Conservation (phyloP, 345 rosid genomes). For the Eucalyptus grandis region DNA sequence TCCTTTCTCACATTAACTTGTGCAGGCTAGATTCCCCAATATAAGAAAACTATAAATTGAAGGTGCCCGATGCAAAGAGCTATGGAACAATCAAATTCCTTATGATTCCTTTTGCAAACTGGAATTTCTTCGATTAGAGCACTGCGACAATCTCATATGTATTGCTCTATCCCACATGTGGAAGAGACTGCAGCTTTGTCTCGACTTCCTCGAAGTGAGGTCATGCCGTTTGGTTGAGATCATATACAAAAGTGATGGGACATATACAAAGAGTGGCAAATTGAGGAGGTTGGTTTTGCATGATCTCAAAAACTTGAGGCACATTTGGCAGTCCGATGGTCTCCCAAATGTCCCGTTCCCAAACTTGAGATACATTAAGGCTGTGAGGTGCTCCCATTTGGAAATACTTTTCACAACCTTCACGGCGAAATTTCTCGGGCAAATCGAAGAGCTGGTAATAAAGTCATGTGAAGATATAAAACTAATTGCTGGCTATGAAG, state of each 20-base stretch:
- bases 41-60: rapidly evolving
- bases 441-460: too few relatives aligned
- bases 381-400: too few relatives aligned
- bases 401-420: too few relatives aligned
- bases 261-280: rapidly evolving
- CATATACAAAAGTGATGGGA: background rate
- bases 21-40: background rate
- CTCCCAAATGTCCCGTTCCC: too few relatives aligned
- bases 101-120: too few relatives aligned
- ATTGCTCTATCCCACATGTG: background rate
- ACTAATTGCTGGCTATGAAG: too few relatives aligned
- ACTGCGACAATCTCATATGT: too few relatives aligned
- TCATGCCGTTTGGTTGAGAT: background rate
- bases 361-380: too few relatives aligned
- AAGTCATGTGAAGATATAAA: too few relatives aligned
- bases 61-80: rapidly evolving
- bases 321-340: too few relatives aligned
- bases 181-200: background rate
- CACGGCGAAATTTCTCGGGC: too few relatives aligned
- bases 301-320: too few relatives aligned
- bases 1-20: background rate
- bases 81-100: background rate
- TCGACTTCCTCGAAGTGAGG: rapidly evolving
- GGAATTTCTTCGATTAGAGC: rapidly evolving
- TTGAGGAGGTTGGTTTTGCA: background rate